Base-by-base conservation (phyloP, 2,329 filamentous ascomycete species). In the Bimuria novae-zelandiae region DNA sequence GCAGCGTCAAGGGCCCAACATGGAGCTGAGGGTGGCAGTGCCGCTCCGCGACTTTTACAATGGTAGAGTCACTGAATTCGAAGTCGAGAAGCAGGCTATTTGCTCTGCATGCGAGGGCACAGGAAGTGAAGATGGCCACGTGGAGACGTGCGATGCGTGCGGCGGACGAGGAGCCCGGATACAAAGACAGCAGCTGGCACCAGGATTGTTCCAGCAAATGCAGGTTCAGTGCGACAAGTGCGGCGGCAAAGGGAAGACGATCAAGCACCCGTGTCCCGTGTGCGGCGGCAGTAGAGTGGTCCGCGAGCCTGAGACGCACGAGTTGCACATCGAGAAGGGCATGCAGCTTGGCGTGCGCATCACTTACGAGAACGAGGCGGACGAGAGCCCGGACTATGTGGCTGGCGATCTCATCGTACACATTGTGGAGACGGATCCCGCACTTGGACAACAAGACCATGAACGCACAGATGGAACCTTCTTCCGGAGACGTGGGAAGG, bases 181-280 rank as follows among this genome's bases (percentile, higher is more conserved):
- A 60, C 84, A 92, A 75, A 93, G 94, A 75, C 91, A 96, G 68
- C 90, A 93, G 84, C 83, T 99, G 36, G 93, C 92, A 0, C 94
- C 94, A 0, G 94, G 94, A n/a, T 96, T 99, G 79, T 96, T 92
- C 81, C 94, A 97, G 79, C 94, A 99, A 78, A 86, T 97, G 64
- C 94, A 99, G 80, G 88, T 88, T 74, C 84, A 88, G 57, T 99
- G 94, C 75, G 92, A 97, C 69, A 84, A 83, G 56, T 99, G 94
- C 70, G 88, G 87, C 30, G 94, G 95, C 0, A 85, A 91, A 57
- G 94, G 94, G 52, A 91, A 96, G 81, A 88, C 83, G 43, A 91
- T 97, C 72, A 89, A 89, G 77, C 86, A 96, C 74, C 89, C 89
- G 60, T 99, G 94, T 70, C 82, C 84, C 6, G 83, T 88, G 1